These are phyloP conservation scores for Auricularia sp. DNA, from an alignment of 768 basidiomycete genomes.

Conservation along the genomic window DNA sequence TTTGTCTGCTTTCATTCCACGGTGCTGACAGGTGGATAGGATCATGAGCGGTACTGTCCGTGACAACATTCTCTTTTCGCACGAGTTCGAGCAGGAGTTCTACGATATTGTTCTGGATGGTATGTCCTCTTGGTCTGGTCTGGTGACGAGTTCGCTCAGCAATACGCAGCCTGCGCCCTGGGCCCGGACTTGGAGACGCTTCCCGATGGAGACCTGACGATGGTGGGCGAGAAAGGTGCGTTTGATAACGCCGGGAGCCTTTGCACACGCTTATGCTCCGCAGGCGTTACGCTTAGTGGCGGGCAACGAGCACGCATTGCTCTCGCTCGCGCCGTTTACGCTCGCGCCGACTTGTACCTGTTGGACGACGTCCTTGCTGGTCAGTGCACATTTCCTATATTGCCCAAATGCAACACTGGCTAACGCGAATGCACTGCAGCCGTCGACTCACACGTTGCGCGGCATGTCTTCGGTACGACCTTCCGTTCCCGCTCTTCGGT, in stretches of 20 bases:
- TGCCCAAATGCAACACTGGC: no score
- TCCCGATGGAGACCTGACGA: conserved; percentile 71
- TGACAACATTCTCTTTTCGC: conserved; percentile 88
- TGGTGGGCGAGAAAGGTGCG: conserved; percentile 76
- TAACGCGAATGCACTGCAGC: conserved; percentile 32
- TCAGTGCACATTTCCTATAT: no score
- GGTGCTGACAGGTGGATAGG: conserved; percentile 29
- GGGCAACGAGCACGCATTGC: conserved; percentile 78
- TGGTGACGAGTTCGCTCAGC: not conserved
- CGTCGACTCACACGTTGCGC: conserved; percentile 78
- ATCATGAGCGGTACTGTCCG: conserved; percentile 77
- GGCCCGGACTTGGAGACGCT: conserved; percentile 69
- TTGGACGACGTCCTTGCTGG: conserved; percentile 71
- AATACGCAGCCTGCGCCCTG: conserved; percentile 64
- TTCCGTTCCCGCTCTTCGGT: not conserved
- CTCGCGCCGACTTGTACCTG: conserved; percentile 83
- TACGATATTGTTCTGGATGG: conserved; percentile 78
- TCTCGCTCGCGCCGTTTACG: conserved; percentile 83
- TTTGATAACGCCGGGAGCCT: conserved; percentile 20
- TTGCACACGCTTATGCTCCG: conserved; percentile 33
- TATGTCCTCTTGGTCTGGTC: conserved; percentile 12
- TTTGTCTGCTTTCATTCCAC: not conserved
- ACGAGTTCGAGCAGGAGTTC: conserved; percentile 76
- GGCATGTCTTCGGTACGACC: conserved; percentile 64
- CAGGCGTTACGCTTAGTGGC: conserved; percentile 43